Base-by-base conservation (phyloP, 2,329 filamentous ascomycete species). In the Botrytis hyacinthi region DNA sequence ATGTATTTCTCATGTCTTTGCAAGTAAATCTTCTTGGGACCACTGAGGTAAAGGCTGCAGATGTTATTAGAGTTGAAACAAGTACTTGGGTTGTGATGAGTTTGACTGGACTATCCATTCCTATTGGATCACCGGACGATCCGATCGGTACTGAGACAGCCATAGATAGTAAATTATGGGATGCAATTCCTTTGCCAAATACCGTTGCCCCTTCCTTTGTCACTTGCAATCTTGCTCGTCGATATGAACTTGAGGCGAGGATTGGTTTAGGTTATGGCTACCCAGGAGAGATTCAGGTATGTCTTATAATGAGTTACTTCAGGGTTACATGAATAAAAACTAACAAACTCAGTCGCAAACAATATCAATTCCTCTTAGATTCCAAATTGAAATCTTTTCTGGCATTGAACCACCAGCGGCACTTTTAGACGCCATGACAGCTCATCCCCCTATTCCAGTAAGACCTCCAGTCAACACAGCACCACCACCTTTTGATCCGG, bases 171-270 rank as follows among this genome's bases (percentile, higher is more conserved):
- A 86, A 86, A 2, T 81, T 95, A 59, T 99, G 96, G 96, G 88
- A 88, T 75, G 85, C 86, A 59, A 85, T 89, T 68, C 85, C 90
- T 0, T 85, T 98, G 9, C 96, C 95, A 3, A 96, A 93, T 81
- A 95, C 93, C 0, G 90, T 99, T 18, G 91, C 94, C 16, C 96
- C 96, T 0, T 91, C 90, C 0, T 99, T 99, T 80, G 86, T 90
- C 67, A 93, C 94, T 1, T 99, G 96, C 83, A 98, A 98, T 81
- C 88, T 98, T 67, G 87, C 88, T 70, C 89, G 95, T 42, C 87
- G 85, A 70, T 98, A 99, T 81, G 92, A 95, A 80, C 83, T 99
- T 54, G 94, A 98, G 82, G 84, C 98, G 59, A 90, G 90, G 74
- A 84, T 97, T 12, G 94, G 94, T 2, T 82, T 98, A 54, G 90